phyloP scores from a whole-genome alignment of 2,329 filamentous ascomycete species.

The Chalara sp. region DNA sequence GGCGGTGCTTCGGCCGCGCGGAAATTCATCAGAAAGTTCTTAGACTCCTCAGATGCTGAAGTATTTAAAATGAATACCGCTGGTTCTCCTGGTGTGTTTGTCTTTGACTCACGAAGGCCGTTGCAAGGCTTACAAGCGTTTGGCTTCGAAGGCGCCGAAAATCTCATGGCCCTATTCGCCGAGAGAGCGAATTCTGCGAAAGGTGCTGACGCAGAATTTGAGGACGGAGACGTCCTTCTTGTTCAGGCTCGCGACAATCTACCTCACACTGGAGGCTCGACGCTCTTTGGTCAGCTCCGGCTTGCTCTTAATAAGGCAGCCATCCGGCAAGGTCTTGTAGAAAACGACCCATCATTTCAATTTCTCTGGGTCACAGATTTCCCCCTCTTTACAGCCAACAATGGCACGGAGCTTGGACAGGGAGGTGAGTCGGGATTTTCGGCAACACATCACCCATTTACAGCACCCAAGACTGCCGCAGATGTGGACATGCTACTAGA shows the following conservation, averaged over 20 bases:
- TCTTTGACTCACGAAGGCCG: slow-evolving; percentile 68
- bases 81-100: slow-evolving; percentile 73
- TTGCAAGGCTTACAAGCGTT: slow-evolving; percentile 71
- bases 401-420: slow-evolving; percentile 53
- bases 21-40: slow-evolving; percentile 60
- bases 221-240: slow-evolving; percentile 73
- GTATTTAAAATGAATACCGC: slow-evolving; percentile 61
- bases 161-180: slow-evolving; percentile 27
- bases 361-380: slow-evolving; percentile 86
- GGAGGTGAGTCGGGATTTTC: slow-evolving; percentile 74
- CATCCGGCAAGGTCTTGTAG: slow-evolving; percentile 16
- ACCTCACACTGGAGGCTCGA: slow-evolving; percentile 68
- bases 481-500: slow-evolving; percentile 71
- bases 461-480: slow-evolving; percentile 64
- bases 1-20: slow-evolving; percentile 46
- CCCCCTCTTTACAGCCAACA: slow-evolving; percentile 77
- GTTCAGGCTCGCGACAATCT: slow-evolving; percentile 66
- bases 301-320: slow-evolving; percentile 24
- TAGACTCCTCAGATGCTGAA: slow-evolving; percentile 55
- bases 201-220: slow-evolving; percentile 15
- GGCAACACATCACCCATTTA: slow-evolving; percentile 94
- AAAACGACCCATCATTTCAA: slow-evolving; percentile 39
- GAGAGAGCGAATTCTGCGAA: slow-evolving; percentile 9
- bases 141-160: slow-evolving; percentile 63
- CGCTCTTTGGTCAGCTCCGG: slow-evolving; percentile 32